These are phyloP conservation scores for Mrakia blollopis DNA, from an alignment of 768 basidiomycete genomes.

Conservation along the genomic window DNA sequence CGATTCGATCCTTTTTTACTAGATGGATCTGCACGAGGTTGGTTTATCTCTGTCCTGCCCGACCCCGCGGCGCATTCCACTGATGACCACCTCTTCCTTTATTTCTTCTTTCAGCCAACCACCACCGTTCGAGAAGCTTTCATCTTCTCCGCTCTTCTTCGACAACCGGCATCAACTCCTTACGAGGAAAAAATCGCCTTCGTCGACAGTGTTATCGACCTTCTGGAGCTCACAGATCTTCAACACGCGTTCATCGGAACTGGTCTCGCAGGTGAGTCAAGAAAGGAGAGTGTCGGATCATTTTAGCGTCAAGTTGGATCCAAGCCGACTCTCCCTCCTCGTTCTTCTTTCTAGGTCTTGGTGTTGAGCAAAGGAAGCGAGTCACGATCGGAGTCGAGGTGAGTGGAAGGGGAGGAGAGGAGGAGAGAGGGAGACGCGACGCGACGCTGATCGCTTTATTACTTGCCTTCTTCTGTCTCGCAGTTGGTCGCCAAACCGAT, in stretches of 20 bases:
- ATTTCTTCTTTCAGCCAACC: constrained; percentile 29
- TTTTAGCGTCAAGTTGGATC: too few species aligned
- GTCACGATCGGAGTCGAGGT: constrained; percentile 46
- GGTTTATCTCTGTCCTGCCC: too few species aligned
- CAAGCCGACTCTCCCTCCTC: not conserved
- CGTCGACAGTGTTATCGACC: constrained; percentile 17
- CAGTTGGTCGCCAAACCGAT: constrained; percentile 46
- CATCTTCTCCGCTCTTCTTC: constrained; percentile 46
- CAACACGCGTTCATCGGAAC: not conserved
- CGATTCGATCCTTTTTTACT: not conserved
- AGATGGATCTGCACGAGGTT: not conserved
- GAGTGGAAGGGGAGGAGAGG: not conserved
- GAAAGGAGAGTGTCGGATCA: not conserved
- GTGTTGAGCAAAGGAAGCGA: constrained; percentile 38
- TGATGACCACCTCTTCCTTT: too few species aligned
- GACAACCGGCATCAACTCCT: constrained; percentile 45
- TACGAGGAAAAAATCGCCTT: constrained; percentile 50
- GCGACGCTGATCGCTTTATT: not conserved
- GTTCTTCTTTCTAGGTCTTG: not conserved
- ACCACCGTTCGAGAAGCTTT: constrained; percentile 50
- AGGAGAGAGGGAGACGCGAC: not conserved
- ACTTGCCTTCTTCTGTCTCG: not conserved
- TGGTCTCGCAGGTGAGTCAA: not conserved
- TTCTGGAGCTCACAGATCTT: constrained; percentile 16
- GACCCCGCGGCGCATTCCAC: too few species aligned